A percentile compares a stretch with the other conserved stretches of the same genome.
Conservation (phyloP, 345 rosid species). For the Reutealis trisperma region DNA sequence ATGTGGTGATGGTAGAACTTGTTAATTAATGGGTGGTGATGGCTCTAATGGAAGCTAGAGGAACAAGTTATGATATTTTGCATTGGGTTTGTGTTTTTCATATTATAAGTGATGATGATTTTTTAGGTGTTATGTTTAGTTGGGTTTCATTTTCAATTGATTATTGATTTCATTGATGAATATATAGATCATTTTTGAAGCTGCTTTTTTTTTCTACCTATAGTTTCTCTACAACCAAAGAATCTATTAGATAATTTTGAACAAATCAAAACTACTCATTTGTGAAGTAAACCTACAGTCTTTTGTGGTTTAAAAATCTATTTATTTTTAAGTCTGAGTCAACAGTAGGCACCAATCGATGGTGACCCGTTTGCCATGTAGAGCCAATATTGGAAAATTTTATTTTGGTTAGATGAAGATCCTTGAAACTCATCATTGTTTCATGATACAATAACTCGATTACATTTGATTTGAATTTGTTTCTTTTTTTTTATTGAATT, state of each 20-base stretch:
- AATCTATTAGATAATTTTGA: too few relatives aligned
- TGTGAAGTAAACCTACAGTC: too few relatives aligned
- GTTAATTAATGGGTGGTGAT: constrained; percentile 57
- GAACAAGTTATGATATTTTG: background rate
- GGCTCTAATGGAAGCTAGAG: constrained; percentile 61
- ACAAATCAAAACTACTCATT: background rate
- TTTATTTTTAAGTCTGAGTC: constrained; percentile 25
- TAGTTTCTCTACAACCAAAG: background rate
- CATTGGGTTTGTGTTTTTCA: background rate
- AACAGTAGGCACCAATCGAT: constrained; percentile 39
- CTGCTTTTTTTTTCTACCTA: background rate
- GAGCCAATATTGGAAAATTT: constrained; percentile 30
- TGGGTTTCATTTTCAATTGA: background rate
- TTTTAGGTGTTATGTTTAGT: background rate
- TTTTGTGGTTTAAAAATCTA: background rate
- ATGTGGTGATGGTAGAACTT: too few relatives aligned
- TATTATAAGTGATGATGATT: background rate
- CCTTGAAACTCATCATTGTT: constrained; percentile 15
- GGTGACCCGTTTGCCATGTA: constrained; percentile 46
- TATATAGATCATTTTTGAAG: background rate
- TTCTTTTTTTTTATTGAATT: background rate
- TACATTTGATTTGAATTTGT: background rate
- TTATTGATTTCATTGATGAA: background rate
- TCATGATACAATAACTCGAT: constrained; percentile 9
- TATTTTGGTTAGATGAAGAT: constrained; percentile 15